Evolutionary conservation across 2,329 filamentous ascomycete species (phyloP).

Genomic region (Colletotrichum tanaceti): DNA sequence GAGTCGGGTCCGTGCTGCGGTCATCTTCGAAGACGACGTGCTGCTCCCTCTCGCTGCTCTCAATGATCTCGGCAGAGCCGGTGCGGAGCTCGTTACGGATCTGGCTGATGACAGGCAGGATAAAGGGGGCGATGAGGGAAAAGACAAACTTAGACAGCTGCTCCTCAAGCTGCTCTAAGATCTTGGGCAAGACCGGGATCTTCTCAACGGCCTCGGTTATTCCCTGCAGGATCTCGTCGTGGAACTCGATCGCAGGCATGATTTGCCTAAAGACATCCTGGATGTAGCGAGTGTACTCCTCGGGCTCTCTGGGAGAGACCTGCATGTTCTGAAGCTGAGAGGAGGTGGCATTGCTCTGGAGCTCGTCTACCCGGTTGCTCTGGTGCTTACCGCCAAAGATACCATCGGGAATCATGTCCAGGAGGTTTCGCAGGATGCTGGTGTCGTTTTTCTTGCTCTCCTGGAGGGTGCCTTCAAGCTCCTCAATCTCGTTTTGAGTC

Average conservation of each 20-base stretch:
- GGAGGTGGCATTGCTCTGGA: conserved; percentile 79
- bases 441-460: conserved; percentile 73
- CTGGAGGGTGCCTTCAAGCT: conserved; percentile 85
- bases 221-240: conserved; percentile 85
- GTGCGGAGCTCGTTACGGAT: conserved; percentile 88
- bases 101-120: conserved; percentile 86
- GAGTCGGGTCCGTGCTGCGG: conserved; percentile 81
- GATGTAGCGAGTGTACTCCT: conserved; percentile 85
- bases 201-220: conserved; percentile 84
- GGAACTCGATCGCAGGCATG: conserved; percentile 90
- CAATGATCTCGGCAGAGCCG: conserved; percentile 87
- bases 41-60: conserved; percentile 85
- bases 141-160: conserved; percentile 92
- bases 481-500: conserved; percentile 89
- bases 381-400: conserved; percentile 82
- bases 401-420: conserved; percentile 84
- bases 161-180: conserved; percentile 88
- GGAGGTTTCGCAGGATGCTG: conserved; percentile 80
- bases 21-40: conserved; percentile 88
- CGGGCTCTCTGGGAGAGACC: conserved; percentile 82
- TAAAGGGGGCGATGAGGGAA: conserved; percentile 87
- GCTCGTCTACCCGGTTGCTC: conserved; percentile 79
- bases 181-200: conserved; percentile 84
- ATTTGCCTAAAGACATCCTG: conserved; percentile 80
- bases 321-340: conserved; percentile 80